These are phyloP conservation scores for Fusarium anthophilum DNA, from an alignment of 2,329 filamentous ascomycete genomes.

Conservation along the genomic window DNA sequence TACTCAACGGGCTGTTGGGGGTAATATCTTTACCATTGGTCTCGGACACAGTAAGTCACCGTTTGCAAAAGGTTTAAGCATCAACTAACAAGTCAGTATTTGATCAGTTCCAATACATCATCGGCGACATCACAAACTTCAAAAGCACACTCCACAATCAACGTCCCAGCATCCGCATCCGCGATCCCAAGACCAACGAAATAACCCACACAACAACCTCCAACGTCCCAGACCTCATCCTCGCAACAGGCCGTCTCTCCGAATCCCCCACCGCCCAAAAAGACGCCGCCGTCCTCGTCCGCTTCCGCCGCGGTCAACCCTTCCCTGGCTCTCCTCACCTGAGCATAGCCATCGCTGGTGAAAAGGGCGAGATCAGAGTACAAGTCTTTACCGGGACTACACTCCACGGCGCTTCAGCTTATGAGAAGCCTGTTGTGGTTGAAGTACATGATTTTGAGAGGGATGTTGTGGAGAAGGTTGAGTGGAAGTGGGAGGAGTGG, in stretches of 20 bases:
- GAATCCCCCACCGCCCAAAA: conserved; percentile 37
- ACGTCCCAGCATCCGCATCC: conserved; percentile 51
- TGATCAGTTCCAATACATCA: conserved; percentile 55
- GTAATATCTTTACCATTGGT: conserved; percentile 55
- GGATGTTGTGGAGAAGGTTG: conserved; percentile 53
- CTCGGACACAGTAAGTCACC: conserved; percentile 52
- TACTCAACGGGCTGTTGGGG: conserved; percentile 56
- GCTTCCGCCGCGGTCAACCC: conserved; percentile 57
- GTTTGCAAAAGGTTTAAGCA: rapidly evolving
- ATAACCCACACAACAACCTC: conserved; percentile 48
- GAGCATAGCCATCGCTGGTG: conserved; percentile 61
- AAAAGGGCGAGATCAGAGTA: conserved; percentile 60
- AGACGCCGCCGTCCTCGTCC: conserved; percentile 54
- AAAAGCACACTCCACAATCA: conserved; percentile 57
- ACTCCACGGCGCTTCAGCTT: conserved; percentile 42
- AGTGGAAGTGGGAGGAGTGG: conserved; percentile 58
- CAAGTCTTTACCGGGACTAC: conserved; percentile 41
- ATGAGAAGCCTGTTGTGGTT: conserved; percentile 53
- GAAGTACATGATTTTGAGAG: conserved; percentile 61
- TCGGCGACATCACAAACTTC: conserved; percentile 56
- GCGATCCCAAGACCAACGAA: conserved; percentile 43
- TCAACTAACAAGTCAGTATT: conserved; percentile 47
- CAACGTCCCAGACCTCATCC: conserved; percentile 56
- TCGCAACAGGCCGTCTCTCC: conserved; percentile 50
- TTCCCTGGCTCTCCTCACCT: conserved; percentile 58